Conservation (phyloP, 2,329 filamentous ascomycete species). For the Aureobasidium pullulans region DNA sequence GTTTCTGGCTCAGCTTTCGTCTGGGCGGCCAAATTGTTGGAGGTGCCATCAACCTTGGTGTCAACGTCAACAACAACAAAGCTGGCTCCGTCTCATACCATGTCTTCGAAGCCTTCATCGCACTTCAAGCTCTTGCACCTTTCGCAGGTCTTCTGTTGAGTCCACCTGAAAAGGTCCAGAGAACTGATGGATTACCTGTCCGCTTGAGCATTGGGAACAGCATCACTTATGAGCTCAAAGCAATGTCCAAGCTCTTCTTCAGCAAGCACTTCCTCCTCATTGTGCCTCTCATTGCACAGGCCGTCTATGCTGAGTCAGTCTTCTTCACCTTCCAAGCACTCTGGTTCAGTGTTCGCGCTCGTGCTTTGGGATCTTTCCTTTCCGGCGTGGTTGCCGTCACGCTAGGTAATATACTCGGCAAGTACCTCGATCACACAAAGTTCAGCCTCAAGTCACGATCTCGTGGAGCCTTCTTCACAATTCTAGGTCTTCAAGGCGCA, state of each 20-base stretch:
- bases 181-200: slow-evolving; percentile 58
- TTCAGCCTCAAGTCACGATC: slow-evolving; percentile 49
- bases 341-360: slow-evolving; percentile 63
- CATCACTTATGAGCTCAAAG: slow-evolving; percentile 53
- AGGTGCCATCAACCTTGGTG: slow-evolving; percentile 61
- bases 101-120: slow-evolving; percentile 64
- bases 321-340: slow-evolving; percentile 56
- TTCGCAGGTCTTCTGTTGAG: slow-evolving; percentile 59
- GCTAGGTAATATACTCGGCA: slow-evolving; percentile 58
- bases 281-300: slow-evolving; percentile 61
- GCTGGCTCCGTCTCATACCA: slow-evolving; percentile 62
- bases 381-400: slow-evolving; percentile 60
- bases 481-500: slow-evolving; percentile 54
- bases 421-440: slow-evolving; percentile 54
- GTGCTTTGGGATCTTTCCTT: slow-evolving; percentile 64
- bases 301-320: slow-evolving; percentile 63
- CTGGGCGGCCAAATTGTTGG: slow-evolving; percentile 62
- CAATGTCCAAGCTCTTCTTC: slow-evolving; percentile 52
- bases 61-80: slow-evolving; percentile 51
- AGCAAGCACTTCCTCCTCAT: slow-evolving; percentile 57
- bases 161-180: slow-evolving; percentile 53
- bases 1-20: slow-evolving; percentile 59
- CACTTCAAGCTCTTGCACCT: slow-evolving; percentile 58
- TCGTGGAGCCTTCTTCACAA: slow-evolving; percentile 47
- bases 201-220: slow-evolving; percentile 50